Evolutionary conservation across 495 filamentous ascomycete genomes (phyloP).

Genomic region (Podospora pseudocomata): DNA sequence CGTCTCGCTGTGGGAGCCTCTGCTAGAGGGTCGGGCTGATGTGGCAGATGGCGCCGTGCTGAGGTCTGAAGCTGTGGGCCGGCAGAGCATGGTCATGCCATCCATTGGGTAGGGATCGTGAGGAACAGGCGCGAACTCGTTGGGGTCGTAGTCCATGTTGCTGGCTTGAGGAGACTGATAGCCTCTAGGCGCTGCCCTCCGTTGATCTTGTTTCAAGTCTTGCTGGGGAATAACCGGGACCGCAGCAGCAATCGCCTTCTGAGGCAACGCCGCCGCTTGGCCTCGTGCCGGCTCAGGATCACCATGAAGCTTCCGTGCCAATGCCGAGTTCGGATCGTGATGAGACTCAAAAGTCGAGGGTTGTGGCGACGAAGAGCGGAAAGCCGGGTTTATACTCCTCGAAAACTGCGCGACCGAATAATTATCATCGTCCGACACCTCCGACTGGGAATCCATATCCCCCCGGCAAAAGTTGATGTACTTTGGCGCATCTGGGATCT

Average conservation of each 20-base stretch:
- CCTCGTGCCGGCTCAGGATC: constrained; percentile 45
- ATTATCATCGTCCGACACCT: constrained; percentile 74
- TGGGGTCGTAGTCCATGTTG: constrained; percentile 48
- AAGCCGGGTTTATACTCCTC: constrained; percentile 89
- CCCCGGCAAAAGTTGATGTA: constrained; percentile 99
- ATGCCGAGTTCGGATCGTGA: constrained; percentile 70
- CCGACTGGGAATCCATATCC: constrained; percentile 77
- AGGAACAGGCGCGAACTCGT: constrained; percentile 66
- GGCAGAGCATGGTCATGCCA: constrained; percentile 98
- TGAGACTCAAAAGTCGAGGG: constrained; percentile 83
- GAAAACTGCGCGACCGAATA: constrained; percentile 96
- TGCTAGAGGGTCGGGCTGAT: constrained; percentile 73
- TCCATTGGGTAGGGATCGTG: constrained; percentile 94
- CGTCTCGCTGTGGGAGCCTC: constrained; percentile 89
- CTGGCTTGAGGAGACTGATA: constrained; percentile 29
- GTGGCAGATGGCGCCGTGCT: constrained; percentile 64
- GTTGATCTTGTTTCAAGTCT: constrained; percentile 18
- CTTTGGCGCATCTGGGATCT: constrained; percentile 94
- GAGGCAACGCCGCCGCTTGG: constrained; percentile 51
- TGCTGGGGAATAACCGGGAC: constrained; percentile 20
- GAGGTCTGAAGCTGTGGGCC: constrained; percentile 78
- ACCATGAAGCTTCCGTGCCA: constrained; percentile 59
- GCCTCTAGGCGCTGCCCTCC: constrained; percentile 13
- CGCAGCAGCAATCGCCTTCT: constrained; percentile 44
- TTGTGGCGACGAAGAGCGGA: constrained; percentile 81